A percentile compares a stretch with the other conserved stretches of the same genome.
These are phyloP conservation scores for Pharus latifolius DNA, from an alignment of 176 grass and related monocot species.

Conservation along the genomic window DNA sequence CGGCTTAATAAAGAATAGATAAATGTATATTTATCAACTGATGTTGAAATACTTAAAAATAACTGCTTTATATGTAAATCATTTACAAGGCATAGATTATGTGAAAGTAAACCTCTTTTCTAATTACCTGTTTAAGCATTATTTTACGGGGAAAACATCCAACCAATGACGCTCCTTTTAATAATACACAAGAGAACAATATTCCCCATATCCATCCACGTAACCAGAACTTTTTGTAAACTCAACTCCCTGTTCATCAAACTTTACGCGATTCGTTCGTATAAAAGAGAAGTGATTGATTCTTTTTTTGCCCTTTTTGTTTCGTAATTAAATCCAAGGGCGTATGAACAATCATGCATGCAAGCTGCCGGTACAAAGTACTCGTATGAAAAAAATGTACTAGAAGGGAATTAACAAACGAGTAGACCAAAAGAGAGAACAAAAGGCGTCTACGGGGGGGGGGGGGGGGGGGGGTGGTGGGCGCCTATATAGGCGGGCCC, in stretches of 20 bases:
- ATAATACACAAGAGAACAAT: background rate
- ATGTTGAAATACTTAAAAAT: too few species aligned
- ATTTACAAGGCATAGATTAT: background rate
- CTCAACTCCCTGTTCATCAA: background rate
- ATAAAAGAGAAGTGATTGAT: background rate
- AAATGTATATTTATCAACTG: too few species aligned
- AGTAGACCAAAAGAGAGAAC: background rate
- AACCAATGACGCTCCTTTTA: background rate
- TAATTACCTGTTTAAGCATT: background rate
- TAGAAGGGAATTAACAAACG: background rate
- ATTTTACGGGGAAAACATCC: background rate
- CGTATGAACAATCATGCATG: conserved; percentile 6
- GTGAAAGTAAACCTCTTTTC: background rate
- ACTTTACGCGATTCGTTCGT: background rate
- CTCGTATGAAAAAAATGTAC: background rate
- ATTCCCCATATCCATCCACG: background rate
- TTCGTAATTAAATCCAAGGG: background rate
- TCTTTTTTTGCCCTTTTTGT: background rate
- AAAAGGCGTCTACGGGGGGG: background rate
- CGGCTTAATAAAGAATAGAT: too few species aligned
- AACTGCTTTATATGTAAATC: background rate
- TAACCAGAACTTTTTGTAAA: background rate
- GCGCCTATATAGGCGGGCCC: background rate
- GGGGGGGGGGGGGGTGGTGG: background rate
- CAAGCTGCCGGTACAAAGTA: background rate